Evolutionary conservation across 2,329 filamentous ascomycete species (phyloP).

Genomic region (Onygena corvina): DNA sequence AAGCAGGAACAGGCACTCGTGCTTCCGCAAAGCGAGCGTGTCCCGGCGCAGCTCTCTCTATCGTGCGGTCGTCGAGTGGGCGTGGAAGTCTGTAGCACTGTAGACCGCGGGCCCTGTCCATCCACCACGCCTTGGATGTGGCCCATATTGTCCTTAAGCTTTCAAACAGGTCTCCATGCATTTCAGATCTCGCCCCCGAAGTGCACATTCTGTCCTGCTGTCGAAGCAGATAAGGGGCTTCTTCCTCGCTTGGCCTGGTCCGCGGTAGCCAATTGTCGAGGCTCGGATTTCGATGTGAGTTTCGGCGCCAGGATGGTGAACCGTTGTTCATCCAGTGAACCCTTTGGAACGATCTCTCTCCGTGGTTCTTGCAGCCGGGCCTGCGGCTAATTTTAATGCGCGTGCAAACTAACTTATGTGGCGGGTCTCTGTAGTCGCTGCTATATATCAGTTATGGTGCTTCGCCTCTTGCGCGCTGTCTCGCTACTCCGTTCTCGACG

Average conservation of each 20-base stretch:
- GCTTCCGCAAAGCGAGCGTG: background rate
- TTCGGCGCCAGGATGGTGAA: background rate
- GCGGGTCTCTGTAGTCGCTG: background rate
- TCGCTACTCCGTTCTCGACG: background rate
- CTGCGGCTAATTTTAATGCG: background rate
- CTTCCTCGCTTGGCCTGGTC: constrained; percentile 3
- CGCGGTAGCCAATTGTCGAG: background rate
- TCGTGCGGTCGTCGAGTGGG: constrained; percentile 1
- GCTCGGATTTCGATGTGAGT: background rate
- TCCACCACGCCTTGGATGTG: background rate
- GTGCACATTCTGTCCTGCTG: background rate
- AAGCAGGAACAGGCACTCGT: background rate
- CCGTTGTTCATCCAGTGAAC: background rate
- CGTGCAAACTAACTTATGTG: background rate
- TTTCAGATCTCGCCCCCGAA: background rate
- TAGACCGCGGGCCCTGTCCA: background rate
- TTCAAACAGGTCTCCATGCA: background rate
- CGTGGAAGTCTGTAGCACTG: background rate
- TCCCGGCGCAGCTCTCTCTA: background rate
- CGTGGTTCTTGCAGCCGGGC: too few species aligned
- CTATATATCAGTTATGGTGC: background rate
- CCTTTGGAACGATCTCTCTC: background rate
- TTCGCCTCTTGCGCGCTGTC: background rate
- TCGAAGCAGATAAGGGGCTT: background rate
- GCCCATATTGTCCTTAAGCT: background rate